These are phyloP conservation scores for Scytalidium lignicola DNA, from an alignment of 2,329 filamentous ascomycete species.

Conservation along the genomic window DNA sequence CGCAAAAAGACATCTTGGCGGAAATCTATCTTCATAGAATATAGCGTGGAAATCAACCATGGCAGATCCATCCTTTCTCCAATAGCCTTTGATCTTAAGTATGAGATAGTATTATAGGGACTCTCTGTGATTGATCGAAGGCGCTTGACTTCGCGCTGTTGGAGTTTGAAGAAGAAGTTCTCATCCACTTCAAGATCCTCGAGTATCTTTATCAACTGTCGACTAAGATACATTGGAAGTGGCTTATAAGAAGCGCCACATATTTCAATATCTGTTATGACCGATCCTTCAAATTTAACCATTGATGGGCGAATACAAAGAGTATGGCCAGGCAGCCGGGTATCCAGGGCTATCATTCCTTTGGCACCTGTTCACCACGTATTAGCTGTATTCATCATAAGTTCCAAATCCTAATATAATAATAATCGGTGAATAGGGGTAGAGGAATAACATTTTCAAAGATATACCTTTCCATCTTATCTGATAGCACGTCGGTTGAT, in stretches of 20 bases:
- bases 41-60: slow-evolving; percentile 55
- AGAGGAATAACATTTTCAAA: too few species aligned
- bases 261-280: slow-evolving; percentile 58
- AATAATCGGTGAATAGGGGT: too few species aligned
- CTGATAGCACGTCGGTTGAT: slow-evolving; percentile 63
- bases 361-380: slow-evolving; percentile 50
- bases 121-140: slow-evolving; percentile 55
- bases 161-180: slow-evolving; percentile 58
- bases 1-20: slow-evolving; percentile 64
- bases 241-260: slow-evolving; percentile 65
- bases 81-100: slow-evolving; percentile 58
- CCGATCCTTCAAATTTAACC: slow-evolving; percentile 65
- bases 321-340: slow-evolving; percentile 48
- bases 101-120: slow-evolving; percentile 57
- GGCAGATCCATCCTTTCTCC: slow-evolving; percentile 56
- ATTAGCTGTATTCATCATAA: neutral
- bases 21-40: slow-evolving; percentile 58
- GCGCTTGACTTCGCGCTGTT: slow-evolving; percentile 54
- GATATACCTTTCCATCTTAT: slow-evolving; percentile 60
- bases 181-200: slow-evolving; percentile 65
- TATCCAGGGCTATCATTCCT: slow-evolving; percentile 71
- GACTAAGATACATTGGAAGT: slow-evolving; percentile 67
- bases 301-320: slow-evolving; percentile 68
- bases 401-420: too few species aligned
- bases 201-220: slow-evolving; percentile 78